Conservation (phyloP, 2,329 filamentous ascomycete genomes). For the Ascochyta lentis region DNA sequence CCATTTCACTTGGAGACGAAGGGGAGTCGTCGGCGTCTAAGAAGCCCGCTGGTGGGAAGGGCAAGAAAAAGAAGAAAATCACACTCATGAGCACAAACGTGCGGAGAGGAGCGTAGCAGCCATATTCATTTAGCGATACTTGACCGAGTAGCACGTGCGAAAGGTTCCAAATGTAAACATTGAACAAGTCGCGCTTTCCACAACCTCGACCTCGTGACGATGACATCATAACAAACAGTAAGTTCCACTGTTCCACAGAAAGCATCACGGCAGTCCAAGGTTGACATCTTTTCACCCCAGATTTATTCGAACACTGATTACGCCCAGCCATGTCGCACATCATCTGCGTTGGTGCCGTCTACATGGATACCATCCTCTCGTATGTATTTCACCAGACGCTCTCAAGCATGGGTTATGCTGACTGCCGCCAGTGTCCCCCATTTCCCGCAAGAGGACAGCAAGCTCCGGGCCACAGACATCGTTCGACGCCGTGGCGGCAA, state of each 20-base stretch:
- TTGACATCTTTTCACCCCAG: too few relatives aligned
- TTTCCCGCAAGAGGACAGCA: conserved; percentile 74
- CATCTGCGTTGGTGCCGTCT: conserved; percentile 71
- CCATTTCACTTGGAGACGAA: conserved; percentile 44
- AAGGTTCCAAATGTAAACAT: conserved; percentile 26
- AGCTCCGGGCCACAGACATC: conserved; percentile 69
- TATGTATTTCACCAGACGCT: conserved; percentile 45
- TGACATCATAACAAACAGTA: conserved; percentile 17
- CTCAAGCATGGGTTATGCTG: neutral
- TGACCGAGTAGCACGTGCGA: conserved; percentile 36
- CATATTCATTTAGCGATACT: conserved; percentile 17
- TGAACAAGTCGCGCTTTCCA: conserved; percentile 2
- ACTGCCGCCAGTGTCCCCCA: conserved; percentile 61
- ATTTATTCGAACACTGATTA: too few relatives aligned
- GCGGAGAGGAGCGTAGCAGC: conserved; percentile 58
- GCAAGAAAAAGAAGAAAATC: conserved; percentile 73
- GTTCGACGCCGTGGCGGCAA: conserved; percentile 73
- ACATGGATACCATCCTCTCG: conserved; percentile 74
- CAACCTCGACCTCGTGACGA: conserved; percentile 1
- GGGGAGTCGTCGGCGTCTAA: conserved; percentile 23
- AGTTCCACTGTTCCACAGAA: conserved; percentile 11
- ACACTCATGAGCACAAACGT: conserved; percentile 72
- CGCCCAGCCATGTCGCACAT: conserved; percentile 51
- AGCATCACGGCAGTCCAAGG: conserved; percentile 1
- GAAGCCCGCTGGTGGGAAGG: conserved; percentile 57